Evolutionary conservation across 768 basidiomycete species (phyloP).

Genomic region (Sarcodon sp.): DNA sequence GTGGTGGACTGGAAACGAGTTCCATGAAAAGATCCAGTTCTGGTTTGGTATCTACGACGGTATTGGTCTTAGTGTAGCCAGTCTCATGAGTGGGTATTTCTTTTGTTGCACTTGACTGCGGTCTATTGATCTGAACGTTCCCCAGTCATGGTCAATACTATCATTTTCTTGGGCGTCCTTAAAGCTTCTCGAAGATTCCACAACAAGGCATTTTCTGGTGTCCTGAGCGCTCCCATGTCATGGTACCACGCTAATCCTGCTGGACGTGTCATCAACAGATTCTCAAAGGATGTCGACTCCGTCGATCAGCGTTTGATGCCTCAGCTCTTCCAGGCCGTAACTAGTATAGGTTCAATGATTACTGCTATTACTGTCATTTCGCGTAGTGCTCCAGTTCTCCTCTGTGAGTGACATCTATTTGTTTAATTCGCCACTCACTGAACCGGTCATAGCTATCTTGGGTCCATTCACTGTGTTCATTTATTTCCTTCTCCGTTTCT

Average conservation of each 20-base stretch:
- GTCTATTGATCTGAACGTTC: not conserved
- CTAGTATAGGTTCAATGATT: constrained; percentile 11
- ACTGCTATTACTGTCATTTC: constrained; percentile 13
- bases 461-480: constrained; percentile 21
- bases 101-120: not conserved
- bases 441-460: not conserved
- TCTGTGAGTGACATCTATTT: constrained; percentile 23
- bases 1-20: constrained; percentile 16
- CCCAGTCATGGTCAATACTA: constrained; percentile 13
- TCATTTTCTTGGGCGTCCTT: constrained; percentile 14
- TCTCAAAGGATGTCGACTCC: constrained; percentile 28
- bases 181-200: constrained; percentile 16
- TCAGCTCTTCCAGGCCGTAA: constrained; percentile 15
- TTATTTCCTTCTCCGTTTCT: constrained; percentile 29
- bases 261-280: constrained; percentile 34
- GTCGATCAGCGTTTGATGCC: constrained; percentile 24
- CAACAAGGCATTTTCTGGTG: constrained; percentile 1
- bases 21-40: constrained; percentile 10
- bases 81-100: constrained; percentile 9
- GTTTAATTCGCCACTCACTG: constrained; percentile 7
- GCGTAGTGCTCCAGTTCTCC: constrained; percentile 17
- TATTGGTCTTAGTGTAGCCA: constrained; percentile 11
- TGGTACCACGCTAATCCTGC: constrained; percentile 24
- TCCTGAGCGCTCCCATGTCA: not conserved
- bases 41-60: constrained; percentile 19